Evolutionary conservation across 164 flowering plant species (phyloP), one percentile per base, ranked within the genome.

Genomic region (Saururus chinensis): DNA sequence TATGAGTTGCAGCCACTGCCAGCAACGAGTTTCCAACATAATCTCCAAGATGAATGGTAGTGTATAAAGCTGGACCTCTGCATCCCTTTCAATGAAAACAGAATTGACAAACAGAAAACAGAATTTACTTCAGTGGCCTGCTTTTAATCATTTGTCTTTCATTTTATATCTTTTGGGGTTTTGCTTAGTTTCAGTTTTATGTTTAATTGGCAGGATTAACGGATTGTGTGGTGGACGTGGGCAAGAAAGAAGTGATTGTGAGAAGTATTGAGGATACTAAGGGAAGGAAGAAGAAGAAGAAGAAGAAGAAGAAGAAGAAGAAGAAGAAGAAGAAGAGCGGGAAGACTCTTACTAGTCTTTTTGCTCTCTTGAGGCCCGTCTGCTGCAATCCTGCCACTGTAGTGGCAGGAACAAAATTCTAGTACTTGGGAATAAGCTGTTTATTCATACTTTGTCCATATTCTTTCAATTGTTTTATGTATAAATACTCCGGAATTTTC

Each of bases 1-100:
- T 2, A 55, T 64, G 53, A 55, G 66, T 17, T 64, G 66, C 59
- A 55, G 9, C n/a, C 60, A 64, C 25, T 64, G 66, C 66, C 66
- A 40, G 40, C 60, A 56, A 56, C 26, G 66, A 56, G 66, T 56
- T 42, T 54, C 66, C 13, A 13, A 1, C 16, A n/a, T 64, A 30
- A 17, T 56, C 22, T 54, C 60, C 5, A 64, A 56, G 66, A 55
- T 64, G 51, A 45, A 64, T 21, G 66, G 66, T 64, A 59, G 37
- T 30, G 37, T 30, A 30, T 30, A 2, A 30, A 30, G 6, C 6
- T 30, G 37, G 37, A 30, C 6, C 37, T 30, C 37, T 30, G 4
- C 37, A 30, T 30, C 6, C 37, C 37, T 30, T 30, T 30, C 4
- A 30, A 30, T n/a, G 37, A 30, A 30, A 30, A 30, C 2, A 30